A percentile compares a stretch with the other conserved stretches of the same genome.
Evolutionary conservation across 2,329 filamentous ascomycete genomes (phyloP).

Genomic region (Beauveria rudraprayagi): DNA sequence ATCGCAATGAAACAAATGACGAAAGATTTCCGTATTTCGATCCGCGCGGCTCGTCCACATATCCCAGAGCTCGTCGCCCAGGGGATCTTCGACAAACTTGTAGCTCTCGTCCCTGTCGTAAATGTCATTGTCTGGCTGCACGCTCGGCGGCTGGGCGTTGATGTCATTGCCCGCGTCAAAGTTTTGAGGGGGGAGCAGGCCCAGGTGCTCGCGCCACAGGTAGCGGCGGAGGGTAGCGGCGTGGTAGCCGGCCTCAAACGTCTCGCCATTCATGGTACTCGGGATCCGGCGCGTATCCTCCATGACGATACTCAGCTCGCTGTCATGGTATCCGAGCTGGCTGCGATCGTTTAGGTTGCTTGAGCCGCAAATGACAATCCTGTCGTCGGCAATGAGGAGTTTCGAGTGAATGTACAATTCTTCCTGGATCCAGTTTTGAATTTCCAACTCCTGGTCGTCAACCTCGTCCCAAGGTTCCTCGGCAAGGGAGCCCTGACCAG

Average conservation of each 20-base stretch:
- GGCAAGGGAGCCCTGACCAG: constrained; percentile 46
- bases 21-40: constrained; percentile 65
- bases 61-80: constrained; percentile 57
- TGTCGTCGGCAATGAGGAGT: constrained; percentile 81
- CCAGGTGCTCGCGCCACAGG: constrained; percentile 86
- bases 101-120: constrained; percentile 52
- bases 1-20: constrained; percentile 79
- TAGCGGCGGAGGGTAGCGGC: constrained; percentile 73
- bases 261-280: constrained; percentile 69
- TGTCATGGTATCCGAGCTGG: constrained; percentile 83
- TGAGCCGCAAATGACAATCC: constrained; percentile 74
- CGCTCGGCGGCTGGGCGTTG: constrained; percentile 65
- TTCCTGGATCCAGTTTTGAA: constrained; percentile 86
- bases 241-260: constrained; percentile 71
- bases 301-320: constrained; percentile 83
- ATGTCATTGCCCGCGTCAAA: constrained; percentile 58
- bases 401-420: constrained; percentile 95
- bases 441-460: constrained; percentile 65
- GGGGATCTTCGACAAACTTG: constrained; percentile 61
- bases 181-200: constrained; percentile 66
- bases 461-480: constrained; percentile 74
- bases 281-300: constrained; percentile 67
- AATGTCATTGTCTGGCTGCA: constrained; percentile 58
- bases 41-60: constrained; percentile 63
- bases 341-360: constrained; percentile 90